These are phyloP conservation scores for Cymbomonas tetramitiformis DNA, from an alignment of 139 green algal genomes.

Conservation along the genomic window DNA sequence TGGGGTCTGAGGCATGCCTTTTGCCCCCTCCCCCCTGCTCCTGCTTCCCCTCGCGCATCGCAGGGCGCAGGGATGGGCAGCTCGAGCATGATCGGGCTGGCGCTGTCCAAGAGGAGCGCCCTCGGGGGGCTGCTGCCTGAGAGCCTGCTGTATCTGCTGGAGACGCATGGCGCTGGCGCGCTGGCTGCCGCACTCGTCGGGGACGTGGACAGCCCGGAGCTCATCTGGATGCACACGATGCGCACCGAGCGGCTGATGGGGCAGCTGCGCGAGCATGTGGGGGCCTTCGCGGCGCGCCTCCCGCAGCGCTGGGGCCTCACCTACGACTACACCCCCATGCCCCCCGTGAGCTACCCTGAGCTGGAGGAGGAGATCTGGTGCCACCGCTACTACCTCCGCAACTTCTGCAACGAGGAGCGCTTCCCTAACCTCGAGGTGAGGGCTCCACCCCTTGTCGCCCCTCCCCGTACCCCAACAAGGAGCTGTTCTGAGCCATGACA, in stretches of 20 bases:
- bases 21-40: too few species aligned
- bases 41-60: too few species aligned
- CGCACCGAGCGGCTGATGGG: slow-evolving; percentile 55
- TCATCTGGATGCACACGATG: slow-evolving; percentile 86
- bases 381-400: slow-evolving; percentile 84
- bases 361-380: slow-evolving; percentile 72
- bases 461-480: too few species aligned
- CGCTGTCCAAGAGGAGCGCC: slow-evolving; percentile 45
- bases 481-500: too few species aligned
- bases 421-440: slow-evolving; percentile 69
- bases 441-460: too few species aligned
- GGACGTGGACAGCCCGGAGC: slow-evolving; percentile 74
- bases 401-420: slow-evolving; percentile 59
- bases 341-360: slow-evolving; percentile 72
- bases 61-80: too few species aligned
- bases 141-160: slow-evolving; percentile 72
- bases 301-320: slow-evolving; percentile 38
- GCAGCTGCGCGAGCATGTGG: slow-evolving; percentile 23
- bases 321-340: slow-evolving; percentile 79
- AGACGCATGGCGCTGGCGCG: slow-evolving; percentile 29
- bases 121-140: slow-evolving; percentile 75
- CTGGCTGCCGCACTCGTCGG: slow-evolving; percentile 64
- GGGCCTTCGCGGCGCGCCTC: slow-evolving; percentile 32
- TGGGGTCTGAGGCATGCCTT: too few species aligned
- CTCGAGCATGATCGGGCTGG: too few species aligned